phyloP scores from a whole-genome alignment of 1,284 basidiomycete species.

The Ustilago nuda region DNA sequence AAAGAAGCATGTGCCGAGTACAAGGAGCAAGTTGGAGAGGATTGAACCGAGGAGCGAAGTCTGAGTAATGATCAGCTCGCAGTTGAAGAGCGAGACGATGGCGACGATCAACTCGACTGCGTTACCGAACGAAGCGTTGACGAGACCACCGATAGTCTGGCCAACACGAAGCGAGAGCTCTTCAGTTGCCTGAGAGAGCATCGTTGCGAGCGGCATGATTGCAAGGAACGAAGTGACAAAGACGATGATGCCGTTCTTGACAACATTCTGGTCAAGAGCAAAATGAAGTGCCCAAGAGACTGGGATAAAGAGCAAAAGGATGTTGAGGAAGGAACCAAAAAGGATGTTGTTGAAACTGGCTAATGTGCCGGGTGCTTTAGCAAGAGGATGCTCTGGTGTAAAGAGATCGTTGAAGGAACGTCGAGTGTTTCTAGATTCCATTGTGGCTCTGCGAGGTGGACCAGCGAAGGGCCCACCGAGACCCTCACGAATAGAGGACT shows the following conservation, averaged over 20 bases:
- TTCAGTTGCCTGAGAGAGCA: slow-evolving; percentile 61
- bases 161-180: slow-evolving; percentile 63
- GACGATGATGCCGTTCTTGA: slow-evolving; percentile 45
- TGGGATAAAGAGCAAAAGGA: slow-evolving; percentile 59
- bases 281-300: slow-evolving; percentile 60
- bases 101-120: slow-evolving; percentile 65
- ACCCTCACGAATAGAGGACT: slow-evolving; percentile 37
- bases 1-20: slow-evolving; percentile 63
- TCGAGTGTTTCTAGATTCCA: slow-evolving; percentile 41
- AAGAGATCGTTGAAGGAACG: slow-evolving; percentile 58
- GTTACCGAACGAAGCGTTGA: slow-evolving; percentile 64
- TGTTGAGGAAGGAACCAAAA: slow-evolving; percentile 49
- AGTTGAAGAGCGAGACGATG: slow-evolving; percentile 63
- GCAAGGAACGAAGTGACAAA: slow-evolving; percentile 62
- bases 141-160: slow-evolving; percentile 62
- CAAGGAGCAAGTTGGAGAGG: slow-evolving; percentile 60
- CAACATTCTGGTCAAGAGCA: slow-evolving; percentile 42
- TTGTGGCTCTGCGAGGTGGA: slow-evolving; percentile 49
- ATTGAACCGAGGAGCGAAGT: slow-evolving; percentile 62
- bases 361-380: slow-evolving; percentile 36
- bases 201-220: slow-evolving; percentile 62
- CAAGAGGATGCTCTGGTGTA: slow-evolving; percentile 51
- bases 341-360: slow-evolving; percentile 52
- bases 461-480: slow-evolving; percentile 49
- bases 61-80: slow-evolving; percentile 61